Evolutionary conservation across 2,329 filamentous ascomycete genomes (phyloP).

Genomic region (Cercospora sp.): DNA sequence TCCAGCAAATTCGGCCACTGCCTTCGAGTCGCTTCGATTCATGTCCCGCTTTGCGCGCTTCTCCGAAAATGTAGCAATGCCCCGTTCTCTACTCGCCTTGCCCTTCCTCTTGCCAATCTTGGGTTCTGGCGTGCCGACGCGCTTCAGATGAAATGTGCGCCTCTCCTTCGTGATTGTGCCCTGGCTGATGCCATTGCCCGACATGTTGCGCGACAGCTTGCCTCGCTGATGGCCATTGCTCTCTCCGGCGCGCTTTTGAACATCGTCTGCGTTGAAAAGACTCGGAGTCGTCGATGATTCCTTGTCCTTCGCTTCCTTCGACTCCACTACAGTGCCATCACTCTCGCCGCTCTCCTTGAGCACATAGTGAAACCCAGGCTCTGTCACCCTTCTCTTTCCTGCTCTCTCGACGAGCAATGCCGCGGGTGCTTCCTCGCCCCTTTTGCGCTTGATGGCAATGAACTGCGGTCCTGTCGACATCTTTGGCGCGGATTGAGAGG

Average conservation of each 20-base stretch:
- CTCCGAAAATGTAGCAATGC: slow-evolving; percentile 35
- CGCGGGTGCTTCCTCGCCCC: slow-evolving; percentile 32
- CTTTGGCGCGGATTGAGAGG: neutral
- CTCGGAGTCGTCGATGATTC: slow-evolving; percentile 1
- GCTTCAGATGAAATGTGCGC: slow-evolving; percentile 29
- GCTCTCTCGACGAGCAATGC: slow-evolving; percentile 31
- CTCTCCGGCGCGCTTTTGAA: slow-evolving; percentile 10
- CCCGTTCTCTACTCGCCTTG: slow-evolving; percentile 25
- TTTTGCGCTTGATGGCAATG: slow-evolving; percentile 35
- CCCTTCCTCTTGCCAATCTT: slow-evolving; percentile 23
- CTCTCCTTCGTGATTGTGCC: slow-evolving; percentile 17
- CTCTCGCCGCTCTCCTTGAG: slow-evolving; percentile 14
- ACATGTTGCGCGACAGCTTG: slow-evolving; percentile 17
- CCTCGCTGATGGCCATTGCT: neutral
- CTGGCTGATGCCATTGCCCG: slow-evolving; percentile 22
- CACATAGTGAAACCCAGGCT: slow-evolving; percentile 24
- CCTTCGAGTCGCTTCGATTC: slow-evolving; percentile 17
- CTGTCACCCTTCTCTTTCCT: slow-evolving; percentile 28
- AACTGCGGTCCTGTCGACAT: slow-evolving; percentile 29
- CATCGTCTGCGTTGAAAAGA: slow-evolving; percentile 14
- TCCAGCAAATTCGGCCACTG: slow-evolving; percentile 9
- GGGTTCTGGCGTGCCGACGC: slow-evolving; percentile 19
- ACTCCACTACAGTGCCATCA: neutral
- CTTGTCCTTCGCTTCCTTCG: slow-evolving; percentile 14
- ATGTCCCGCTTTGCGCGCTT: slow-evolving; percentile 21